Base-by-base conservation (phyloP, 345 rosid genomes). In the Dovyalis caffra region DNA sequence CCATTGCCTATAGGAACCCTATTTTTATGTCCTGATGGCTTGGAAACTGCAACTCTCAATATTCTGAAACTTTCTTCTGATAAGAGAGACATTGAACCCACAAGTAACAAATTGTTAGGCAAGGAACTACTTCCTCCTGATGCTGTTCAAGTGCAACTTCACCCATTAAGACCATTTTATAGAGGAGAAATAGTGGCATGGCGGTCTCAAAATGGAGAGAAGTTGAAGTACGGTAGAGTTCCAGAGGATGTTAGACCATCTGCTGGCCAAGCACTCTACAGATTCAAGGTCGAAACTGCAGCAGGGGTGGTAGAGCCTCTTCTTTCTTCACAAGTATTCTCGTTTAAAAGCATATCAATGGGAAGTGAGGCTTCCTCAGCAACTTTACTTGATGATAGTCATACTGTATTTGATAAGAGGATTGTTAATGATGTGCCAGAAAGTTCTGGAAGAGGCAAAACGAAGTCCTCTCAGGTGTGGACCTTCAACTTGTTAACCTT, bases 141-240 rank as follows among this genome's bases (percentile, higher is more conserved):
- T 85, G 96, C 94, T 74, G 83, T 85, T 75, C 97, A 86, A 62
- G 94, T 92, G 78, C 98, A 94, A 61, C 87, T 94, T 78, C 97
- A 92, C 72, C 98, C 98, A 2, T 72, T 90, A 84, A 89, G 98
- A 78, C 98, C 97, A 66, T 94, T 94, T 74, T 94, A 94, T 82
- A 89, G 78, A 74, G 98, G 94, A 78, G 98, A 94, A 83, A 88
- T 94, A 74, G 92, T 94, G 77, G 96, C 97, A 79, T 94, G 97
- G 94, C 85, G 92, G 76, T 76, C 77, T 45, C 88, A 90, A 74
- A 85, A 83, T 83, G 92, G 94, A 68, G 93, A 94, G 70, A 94
- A 88, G 82, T 85, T 92, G 86, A 90, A 87, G 88, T 94, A 94
- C 84, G 98, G 98, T 72, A 88, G 86, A 80, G 94, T 94, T 86